phyloP scores from a whole-genome alignment of 2,329 filamentous ascomycete species.

The Diaporthe batatas region DNA sequence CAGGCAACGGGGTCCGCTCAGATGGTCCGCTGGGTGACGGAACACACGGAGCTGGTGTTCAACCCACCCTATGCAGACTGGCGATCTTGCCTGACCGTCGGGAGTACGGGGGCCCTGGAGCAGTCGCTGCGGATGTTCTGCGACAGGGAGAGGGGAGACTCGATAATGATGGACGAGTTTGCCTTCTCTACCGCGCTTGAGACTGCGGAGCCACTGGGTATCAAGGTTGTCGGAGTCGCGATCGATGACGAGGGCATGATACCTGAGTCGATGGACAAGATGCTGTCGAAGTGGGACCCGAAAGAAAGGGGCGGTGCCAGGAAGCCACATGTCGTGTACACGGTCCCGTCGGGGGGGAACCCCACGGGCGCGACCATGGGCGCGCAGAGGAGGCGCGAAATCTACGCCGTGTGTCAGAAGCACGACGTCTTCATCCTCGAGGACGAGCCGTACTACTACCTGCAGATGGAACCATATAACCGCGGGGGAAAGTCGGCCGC shows the following conservation, averaged over 20 bases:
- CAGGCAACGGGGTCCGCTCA: constrained; percentile 89
- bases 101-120: constrained; percentile 88
- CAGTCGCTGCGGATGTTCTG: constrained; percentile 87
- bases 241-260: constrained; percentile 68
- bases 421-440: constrained; percentile 91
- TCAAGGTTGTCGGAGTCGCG: constrained; percentile 63
- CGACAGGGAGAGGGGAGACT: constrained; percentile 76
- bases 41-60: constrained; percentile 94
- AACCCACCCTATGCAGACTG: constrained; percentile 91
- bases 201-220: constrained; percentile 67
- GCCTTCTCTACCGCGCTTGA: constrained; percentile 83
- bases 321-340: constrained; percentile 70
- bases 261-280: constrained; percentile 64
- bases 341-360: constrained; percentile 84
- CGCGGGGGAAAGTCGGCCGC: constrained; percentile 64
- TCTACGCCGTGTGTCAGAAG: constrained; percentile 84
- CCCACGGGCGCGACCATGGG: constrained; percentile 89
- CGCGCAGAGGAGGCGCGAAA: constrained; percentile 72
- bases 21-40: constrained; percentile 89
- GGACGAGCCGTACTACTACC: constrained; percentile 95
- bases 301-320: constrained; percentile 55
- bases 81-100: constrained; percentile 85
- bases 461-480: constrained; percentile 84
- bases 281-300: constrained; percentile 65
- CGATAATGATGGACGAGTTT: constrained; percentile 89